phyloP scores from a whole-genome alignment of 2,329 filamentous ascomycete species.

The Raffaelea ambrosiae region DNA sequence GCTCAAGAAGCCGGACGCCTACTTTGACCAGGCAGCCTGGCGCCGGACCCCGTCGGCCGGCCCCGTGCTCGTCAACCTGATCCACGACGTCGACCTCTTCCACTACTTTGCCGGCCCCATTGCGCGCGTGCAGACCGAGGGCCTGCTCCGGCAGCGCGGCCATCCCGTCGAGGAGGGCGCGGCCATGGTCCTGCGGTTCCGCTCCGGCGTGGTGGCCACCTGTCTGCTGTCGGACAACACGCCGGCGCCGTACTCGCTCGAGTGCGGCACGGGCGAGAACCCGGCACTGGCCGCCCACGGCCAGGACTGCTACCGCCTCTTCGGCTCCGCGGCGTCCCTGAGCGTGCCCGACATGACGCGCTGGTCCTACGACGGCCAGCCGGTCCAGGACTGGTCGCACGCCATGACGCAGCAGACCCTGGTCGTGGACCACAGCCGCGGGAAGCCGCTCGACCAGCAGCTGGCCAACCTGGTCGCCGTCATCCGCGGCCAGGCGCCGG shows the following conservation, averaged over 20 bases:
- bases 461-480: too few species aligned
- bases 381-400: too few species aligned
- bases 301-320: slow-evolving; percentile 40
- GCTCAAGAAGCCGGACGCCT: too few species aligned
- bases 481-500: too few species aligned
- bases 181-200: slow-evolving; percentile 43
- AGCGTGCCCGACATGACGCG: slow-evolving; percentile 12
- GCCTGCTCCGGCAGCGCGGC: slow-evolving; percentile 29
- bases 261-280: slow-evolving; percentile 51
- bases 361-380: slow-evolving; percentile 6
- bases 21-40: too few species aligned
- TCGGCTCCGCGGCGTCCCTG: slow-evolving; percentile 11
- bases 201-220: slow-evolving; percentile 44
- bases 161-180: slow-evolving; percentile 34
- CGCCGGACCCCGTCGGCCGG: slow-evolving; percentile 16
- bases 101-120: slow-evolving; percentile 49
- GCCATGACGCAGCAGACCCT: too few species aligned
- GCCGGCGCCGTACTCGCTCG: slow-evolving; percentile 45
- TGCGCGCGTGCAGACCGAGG: slow-evolving; percentile 39
- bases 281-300: slow-evolving; percentile 30
- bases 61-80: slow-evolving; percentile 44
- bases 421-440: too few species aligned
- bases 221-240: slow-evolving; percentile 46
- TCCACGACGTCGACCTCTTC: slow-evolving; percentile 53
- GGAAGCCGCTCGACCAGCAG: too few species aligned